Evolutionary conservation across 2,329 filamentous ascomycete genomes (phyloP).

Genomic region (Exophiala phaeomuriformis): DNA sequence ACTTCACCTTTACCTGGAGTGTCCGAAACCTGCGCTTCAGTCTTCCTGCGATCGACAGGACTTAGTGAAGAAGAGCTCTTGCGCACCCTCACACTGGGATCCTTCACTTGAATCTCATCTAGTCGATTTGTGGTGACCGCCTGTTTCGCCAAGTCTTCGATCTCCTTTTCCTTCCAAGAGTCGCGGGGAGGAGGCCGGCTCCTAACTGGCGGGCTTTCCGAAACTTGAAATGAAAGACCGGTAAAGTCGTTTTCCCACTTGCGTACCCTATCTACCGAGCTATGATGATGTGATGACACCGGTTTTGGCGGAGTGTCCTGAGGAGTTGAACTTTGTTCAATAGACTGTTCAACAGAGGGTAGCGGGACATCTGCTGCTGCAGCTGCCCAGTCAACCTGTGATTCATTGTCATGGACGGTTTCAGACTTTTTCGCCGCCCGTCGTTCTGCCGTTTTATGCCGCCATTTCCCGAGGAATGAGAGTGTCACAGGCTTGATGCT

Average conservation of each 20-base stretch:
- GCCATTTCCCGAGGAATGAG: constrained; percentile 18
- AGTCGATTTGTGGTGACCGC: constrained; percentile 24
- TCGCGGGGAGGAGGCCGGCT: constrained; percentile 18
- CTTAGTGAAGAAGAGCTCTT: constrained; percentile 21
- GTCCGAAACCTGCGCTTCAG: constrained; percentile 8
- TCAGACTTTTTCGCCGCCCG: constrained; percentile 4
- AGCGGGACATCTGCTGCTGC: constrained; percentile 24
- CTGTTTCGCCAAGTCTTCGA: constrained; percentile 21
- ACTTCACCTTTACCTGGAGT: not conserved
- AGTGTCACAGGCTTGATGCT: constrained; percentile 3
- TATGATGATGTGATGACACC: constrained; percentile 16
- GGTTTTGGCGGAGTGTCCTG: constrained; percentile 21
- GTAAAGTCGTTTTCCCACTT: constrained; percentile 31
- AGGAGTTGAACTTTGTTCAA: constrained; percentile 21
- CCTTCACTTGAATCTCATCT: constrained; percentile 21
- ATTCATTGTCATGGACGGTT: constrained; percentile 5
- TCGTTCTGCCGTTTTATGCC: constrained; percentile 13
- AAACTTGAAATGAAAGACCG: constrained; percentile 29
- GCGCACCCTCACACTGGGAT: constrained; percentile 18
- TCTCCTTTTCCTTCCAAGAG: constrained; percentile 26
- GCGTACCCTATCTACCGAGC: constrained; percentile 23
- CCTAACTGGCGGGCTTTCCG: constrained; percentile 31
- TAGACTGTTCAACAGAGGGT: constrained; percentile 20
- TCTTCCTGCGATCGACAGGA: constrained; percentile 13
- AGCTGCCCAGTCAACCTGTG: constrained; percentile 25